Evolutionary conservation across 352 stramenopile species (phyloP).

Genomic region (Pythium aquatile): DNA sequence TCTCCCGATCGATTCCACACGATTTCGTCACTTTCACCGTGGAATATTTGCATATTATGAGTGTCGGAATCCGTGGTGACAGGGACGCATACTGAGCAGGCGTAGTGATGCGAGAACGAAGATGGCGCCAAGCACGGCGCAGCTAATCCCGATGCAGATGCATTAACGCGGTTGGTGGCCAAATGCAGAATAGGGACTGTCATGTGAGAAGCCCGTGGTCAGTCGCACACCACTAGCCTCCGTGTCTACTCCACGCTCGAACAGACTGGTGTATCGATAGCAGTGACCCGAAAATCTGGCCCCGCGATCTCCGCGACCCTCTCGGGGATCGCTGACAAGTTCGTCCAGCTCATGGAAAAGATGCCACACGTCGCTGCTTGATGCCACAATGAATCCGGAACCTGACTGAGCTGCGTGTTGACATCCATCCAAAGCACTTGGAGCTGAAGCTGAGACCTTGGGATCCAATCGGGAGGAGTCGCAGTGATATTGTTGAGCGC

Average conservation of each 20-base stretch:
- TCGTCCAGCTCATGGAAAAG: neutral
- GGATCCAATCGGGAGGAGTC: neutral
- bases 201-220: too few species aligned
- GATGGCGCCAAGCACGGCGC: too few species aligned
- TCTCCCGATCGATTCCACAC: too few species aligned
- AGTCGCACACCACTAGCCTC: neutral
- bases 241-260: neutral
- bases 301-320: neutral
- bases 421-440: neutral
- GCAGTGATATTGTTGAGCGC: neutral
- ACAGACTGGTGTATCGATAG: neutral
- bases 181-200: too few species aligned
- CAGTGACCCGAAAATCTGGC: neutral
- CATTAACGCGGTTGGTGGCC: too few species aligned
- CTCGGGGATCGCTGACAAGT: constrained; percentile 4
- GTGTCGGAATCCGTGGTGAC: too few species aligned
- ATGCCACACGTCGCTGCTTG: neutral
- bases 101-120: too few species aligned
- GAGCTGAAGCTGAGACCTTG: neutral
- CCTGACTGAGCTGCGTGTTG: neutral
- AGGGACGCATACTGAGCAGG: too few species aligned
- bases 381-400: neutral
- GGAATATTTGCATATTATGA: too few species aligned
- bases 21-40: too few species aligned
- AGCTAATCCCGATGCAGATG: too few species aligned